Conservation (phyloP, 768 basidiomycete species). For the Postia placenta region DNA sequence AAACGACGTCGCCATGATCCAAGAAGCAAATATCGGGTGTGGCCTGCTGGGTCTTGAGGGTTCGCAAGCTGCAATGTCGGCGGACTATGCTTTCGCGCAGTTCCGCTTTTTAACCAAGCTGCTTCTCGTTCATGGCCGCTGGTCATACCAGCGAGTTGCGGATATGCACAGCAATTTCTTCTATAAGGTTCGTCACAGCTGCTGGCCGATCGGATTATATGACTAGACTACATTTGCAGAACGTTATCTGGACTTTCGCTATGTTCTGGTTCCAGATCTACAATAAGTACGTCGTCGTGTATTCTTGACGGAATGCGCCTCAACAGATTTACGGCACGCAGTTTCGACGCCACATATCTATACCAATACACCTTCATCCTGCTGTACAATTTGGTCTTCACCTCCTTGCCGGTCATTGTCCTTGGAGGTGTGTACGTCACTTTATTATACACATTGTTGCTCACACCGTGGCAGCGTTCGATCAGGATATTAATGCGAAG, state of each 20-base stretch:
- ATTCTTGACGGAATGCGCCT: slow-evolving; percentile 12
- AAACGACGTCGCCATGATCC: slow-evolving; percentile 99
- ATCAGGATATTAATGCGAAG: slow-evolving; percentile 89
- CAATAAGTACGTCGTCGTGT: slow-evolving; percentile 53
- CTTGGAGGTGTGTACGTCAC: slow-evolving; percentile 61
- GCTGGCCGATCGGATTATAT: neutral
- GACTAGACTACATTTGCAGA: slow-evolving; percentile 38
- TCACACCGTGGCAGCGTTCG: slow-evolving; percentile 71
- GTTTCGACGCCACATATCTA: slow-evolving; percentile 92
- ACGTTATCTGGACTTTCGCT: slow-evolving; percentile 88
- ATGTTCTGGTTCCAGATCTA: slow-evolving; percentile 93
- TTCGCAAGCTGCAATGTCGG: slow-evolving; percentile 98
- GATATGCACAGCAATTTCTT: slow-evolving; percentile 99
- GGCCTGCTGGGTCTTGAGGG: slow-evolving; percentile 93
- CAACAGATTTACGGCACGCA: slow-evolving; percentile 23
- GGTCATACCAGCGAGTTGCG: slow-evolving; percentile 94
- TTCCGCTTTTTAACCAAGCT: slow-evolving; percentile 92
- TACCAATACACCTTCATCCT: slow-evolving; percentile 94
- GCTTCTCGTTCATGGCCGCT: slow-evolving; percentile 89
- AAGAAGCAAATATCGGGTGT: slow-evolving; percentile 97
- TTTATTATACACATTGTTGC: too few species aligned
- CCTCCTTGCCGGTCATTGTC: slow-evolving; percentile 85
- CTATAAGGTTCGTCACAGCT: slow-evolving; percentile 67
- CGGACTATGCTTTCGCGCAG: slow-evolving; percentile 97
- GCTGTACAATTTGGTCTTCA: slow-evolving; percentile 89